Base-by-base conservation (phyloP, 2,329 filamentous ascomycete genomes). In the Colletotrichum somersetense region DNA sequence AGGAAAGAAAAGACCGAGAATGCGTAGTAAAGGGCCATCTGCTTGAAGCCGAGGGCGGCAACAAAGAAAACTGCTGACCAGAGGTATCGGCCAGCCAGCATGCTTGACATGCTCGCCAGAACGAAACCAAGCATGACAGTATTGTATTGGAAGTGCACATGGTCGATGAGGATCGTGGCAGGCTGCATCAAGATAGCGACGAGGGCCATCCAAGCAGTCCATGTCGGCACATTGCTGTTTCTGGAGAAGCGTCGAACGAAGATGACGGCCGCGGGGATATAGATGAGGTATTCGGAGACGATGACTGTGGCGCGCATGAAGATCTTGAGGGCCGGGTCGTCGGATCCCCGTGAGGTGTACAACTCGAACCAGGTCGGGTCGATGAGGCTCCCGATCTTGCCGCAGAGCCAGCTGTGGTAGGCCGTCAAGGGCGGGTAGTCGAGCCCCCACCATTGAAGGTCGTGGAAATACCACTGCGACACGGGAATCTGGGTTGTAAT, bases 1-100 rank as follows among this genome's bases (percentile, higher is more conserved):
- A 99, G 90, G 78, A 95, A 99, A 42, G 94, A 92, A 80, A 98
- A 98, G 69, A 98, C 91, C 26, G 92, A 91, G 18, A 97, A 95
- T 3, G 97, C 95, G 81, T 98, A 99, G 84, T 98, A 99, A 20
- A 99, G 87, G 1, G 96, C 96, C 97, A 99, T 99, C 82, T 99
- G 96, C 85, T 99, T 99, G 87, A 98, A 99, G 7, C 94, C 94
- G n/a, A 99, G 86, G 3, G 96, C 93, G 20, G 89, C 90, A 8
- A 99, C 96, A 77, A 99, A 99, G 84, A 97, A 97, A 71, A 97
- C 89, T 74, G 94, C 95, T 35, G 93, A 90, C 95, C 96, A 98
- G 73, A 97, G 88, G 77, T 92, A 92, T 61, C 95, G 89, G 5
- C 93, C 93, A 3, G 95, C 94, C 62, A 97, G 82, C 83, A 98